Base-by-base conservation (phyloP, 2,329 filamentous ascomycete genomes). In the Dactylellina leptospora region DNA sequence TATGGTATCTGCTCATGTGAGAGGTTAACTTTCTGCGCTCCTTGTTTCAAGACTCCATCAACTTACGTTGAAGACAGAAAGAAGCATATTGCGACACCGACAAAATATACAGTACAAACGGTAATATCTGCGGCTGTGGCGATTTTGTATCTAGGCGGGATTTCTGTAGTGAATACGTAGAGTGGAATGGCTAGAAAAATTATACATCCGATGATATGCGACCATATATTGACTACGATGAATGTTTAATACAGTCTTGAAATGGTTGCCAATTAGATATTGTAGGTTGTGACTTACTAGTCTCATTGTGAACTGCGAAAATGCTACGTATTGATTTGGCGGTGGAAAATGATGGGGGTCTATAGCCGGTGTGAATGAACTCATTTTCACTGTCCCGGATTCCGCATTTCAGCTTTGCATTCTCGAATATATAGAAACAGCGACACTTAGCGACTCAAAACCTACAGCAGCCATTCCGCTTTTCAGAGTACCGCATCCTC, bases 1-100 rank as follows among this genome's bases (percentile, higher is more conserved):
- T 85, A 76, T 88, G 86, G 74, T 84, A 88, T 4, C 83, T 84
- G 22, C 78, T 13, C 11, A 0, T 9, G 3, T 10, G 6, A 16
- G 55, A 23, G 28, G 28, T 68, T 56, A 10, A 25, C 11, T 16
- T 47, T 33, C 22, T 28, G 20, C 10, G 40, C 38, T 2, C 3
- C 13, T 2, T 4, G 23, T n/a, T 20, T 3, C 16, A 11, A 13
- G 10, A 3, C 18, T 11, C 13, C 8, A 9, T 40, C 10, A 13
- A 73, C 81, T 71, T 75, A 82, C 81, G 78, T 78, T 3, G 81
- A 79, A 1, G 83, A 85, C 0, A 84, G 76, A 4, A 78, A 69
- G 74, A 84, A 84, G 74, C 82, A 84, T 50, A 80, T 75, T 3
- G 80, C 79, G 8, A 83, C 81, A 4, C 82, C 82, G 13, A 79